phyloP scores from a whole-genome alignment of 257 asterid genomes.

The Sherardia arvensis region DNA sequence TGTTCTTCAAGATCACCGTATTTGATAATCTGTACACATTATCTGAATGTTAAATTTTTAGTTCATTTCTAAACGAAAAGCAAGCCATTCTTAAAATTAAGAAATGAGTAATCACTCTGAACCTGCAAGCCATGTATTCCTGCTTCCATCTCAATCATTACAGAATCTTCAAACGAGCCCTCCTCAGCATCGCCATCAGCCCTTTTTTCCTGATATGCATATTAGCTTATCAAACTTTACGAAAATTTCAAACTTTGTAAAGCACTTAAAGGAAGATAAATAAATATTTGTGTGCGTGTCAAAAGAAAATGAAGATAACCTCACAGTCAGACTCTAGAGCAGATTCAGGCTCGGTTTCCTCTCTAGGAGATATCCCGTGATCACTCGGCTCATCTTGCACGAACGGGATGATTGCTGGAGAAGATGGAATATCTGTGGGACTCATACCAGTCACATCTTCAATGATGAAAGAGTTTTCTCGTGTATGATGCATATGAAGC shows the following conservation, averaged over 20 bases:
- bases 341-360: slow-evolving; percentile 38
- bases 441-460: slow-evolving; percentile 37
- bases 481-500: slow-evolving; percentile 9
- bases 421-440: slow-evolving; percentile 25
- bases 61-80: no score
- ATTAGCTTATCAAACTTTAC: slow-evolving; percentile 6
- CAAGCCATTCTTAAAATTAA: no score
- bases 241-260: slow-evolving; percentile 4
- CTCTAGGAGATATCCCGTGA: slow-evolving; percentile 26
- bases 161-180: slow-evolving; percentile 44
- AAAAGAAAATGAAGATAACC: background rate
- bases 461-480: slow-evolving; percentile 23
- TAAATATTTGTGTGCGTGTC: no score
- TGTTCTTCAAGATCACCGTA: slow-evolving; percentile 37
- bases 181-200: slow-evolving; percentile 28
- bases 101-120: background rate
- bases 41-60: slow-evolving; percentile 8
- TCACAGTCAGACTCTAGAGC: slow-evolving; percentile 33
- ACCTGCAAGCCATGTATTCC: slow-evolving; percentile 81
- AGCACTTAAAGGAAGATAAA: background rate
- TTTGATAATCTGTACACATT: slow-evolving; percentile 26
- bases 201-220: slow-evolving; percentile 34
- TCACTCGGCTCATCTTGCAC: slow-evolving; percentile 35
- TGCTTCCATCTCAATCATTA: slow-evolving; percentile 62
- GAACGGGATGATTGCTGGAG: slow-evolving; percentile 19